Evolutionary conservation across 1,139 yeast species (phyloP).

Genomic region (Geotrichum phurueaensis): DNA sequence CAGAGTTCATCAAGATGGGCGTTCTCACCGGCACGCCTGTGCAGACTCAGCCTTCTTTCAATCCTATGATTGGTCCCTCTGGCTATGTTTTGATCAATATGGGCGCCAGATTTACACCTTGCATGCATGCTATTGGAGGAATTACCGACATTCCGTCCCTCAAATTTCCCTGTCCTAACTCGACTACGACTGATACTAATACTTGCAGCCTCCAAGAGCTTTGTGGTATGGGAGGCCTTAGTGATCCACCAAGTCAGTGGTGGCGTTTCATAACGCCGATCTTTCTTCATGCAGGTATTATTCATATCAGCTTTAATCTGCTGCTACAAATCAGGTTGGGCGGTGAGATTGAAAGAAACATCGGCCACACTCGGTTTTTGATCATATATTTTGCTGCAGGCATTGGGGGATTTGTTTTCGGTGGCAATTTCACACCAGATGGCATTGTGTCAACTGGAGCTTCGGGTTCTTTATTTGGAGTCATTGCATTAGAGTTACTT

Average conservation of each 20-base stretch:
- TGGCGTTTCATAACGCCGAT: constrained; percentile 65
- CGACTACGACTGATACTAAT: constrained; percentile 50
- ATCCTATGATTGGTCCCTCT: constrained; percentile 81
- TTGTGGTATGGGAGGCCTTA: constrained; percentile 55
- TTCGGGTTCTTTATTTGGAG: constrained; percentile 68
- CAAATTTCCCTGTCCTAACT: constrained; percentile 64
- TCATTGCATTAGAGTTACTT: constrained; percentile 57
- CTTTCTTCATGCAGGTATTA: constrained; percentile 70
- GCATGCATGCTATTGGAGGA: constrained; percentile 53
- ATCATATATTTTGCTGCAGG: constrained; percentile 59
- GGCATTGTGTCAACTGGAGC: constrained; percentile 72
- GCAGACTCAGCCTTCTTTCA: constrained; percentile 65
- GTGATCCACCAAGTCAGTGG: constrained; percentile 48
- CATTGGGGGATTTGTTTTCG: constrained; percentile 61
- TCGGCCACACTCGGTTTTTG: constrained; percentile 53
- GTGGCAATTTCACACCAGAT: constrained; percentile 65
- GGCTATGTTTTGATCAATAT: constrained; percentile 57
- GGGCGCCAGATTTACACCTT: constrained; percentile 70
- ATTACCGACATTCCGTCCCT: constrained; percentile 44
- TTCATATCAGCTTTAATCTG: constrained; percentile 63
- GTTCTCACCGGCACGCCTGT: constrained; percentile 59
- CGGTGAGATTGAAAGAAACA: constrained; percentile 51
- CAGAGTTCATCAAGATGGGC: constrained; percentile 58
- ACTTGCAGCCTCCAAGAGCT: constrained; percentile 54
- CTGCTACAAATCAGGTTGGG: constrained; percentile 60